Evolutionary conservation across 2,329 filamentous ascomycete species (phyloP).

Genomic region (Tolypocladium amazonense): DNA sequence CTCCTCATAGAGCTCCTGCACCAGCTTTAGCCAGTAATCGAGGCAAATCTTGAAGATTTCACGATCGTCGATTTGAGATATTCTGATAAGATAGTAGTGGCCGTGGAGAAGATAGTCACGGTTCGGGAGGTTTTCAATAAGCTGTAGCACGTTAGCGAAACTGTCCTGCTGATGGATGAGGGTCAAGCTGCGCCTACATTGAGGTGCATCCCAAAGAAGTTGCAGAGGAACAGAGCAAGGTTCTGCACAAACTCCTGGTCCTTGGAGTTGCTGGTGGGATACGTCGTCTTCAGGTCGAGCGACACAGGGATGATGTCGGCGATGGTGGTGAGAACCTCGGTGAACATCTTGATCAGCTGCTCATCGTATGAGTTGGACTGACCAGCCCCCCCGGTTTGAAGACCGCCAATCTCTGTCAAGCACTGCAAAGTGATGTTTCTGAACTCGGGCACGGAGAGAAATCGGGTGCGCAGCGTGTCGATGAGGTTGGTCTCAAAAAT

Average conservation of each 20-base stretch:
- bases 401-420: constrained; percentile 89
- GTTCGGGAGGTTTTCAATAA: constrained; percentile 94
- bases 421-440: constrained; percentile 95
- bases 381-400: constrained; percentile 68
- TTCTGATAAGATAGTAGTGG: constrained; percentile 95
- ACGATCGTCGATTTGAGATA: constrained; percentile 96
- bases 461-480: constrained; percentile 83
- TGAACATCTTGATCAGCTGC: constrained; percentile 97
- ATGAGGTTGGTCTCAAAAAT: constrained; percentile 98
- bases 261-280: constrained; percentile 78
- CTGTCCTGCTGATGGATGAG: background rate
- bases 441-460: constrained; percentile 88
- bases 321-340: constrained; percentile 86
- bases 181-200: constrained; percentile 41
- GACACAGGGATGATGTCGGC: constrained; percentile 86
- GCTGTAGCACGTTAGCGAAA: constrained; percentile 30
- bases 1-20: constrained; percentile 96
- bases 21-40: constrained; percentile 98
- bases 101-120: constrained; percentile 89
- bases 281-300: constrained; percentile 83
- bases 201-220: constrained; percentile 91
- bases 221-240: constrained; percentile 87
- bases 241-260: constrained; percentile 99
- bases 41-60: constrained; percentile 99
- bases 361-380: constrained; percentile 74